Base-by-base conservation (phyloP, 148 eudicot genomes). In the Vaccinium darrowii region DNA sequence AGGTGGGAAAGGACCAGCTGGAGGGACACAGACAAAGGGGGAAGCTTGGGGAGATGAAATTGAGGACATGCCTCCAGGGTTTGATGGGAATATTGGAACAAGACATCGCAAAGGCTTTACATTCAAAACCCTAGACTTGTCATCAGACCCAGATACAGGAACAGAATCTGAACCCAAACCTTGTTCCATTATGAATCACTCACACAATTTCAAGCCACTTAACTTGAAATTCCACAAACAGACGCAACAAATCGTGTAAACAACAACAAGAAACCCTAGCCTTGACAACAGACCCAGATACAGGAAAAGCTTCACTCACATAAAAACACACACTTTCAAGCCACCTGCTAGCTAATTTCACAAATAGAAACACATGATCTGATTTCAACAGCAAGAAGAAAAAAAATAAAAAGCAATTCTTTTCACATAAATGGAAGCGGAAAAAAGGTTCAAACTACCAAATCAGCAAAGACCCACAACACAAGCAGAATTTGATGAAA, bases 1-100 rank as follows among this genome's bases (percentile, higher is more conserved):
- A 15, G 93, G 83, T 4, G 93, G 93, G 49, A 90, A 91, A 25
- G 92, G 92, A 54, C 93, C 93, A 27, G 84, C 75, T 56, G 92
- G 93, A 52, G 93, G 87, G 53, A 89, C 85, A 84, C 90, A 91
- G 6, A 81, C 81, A 80, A 89, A 91, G 8, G 92, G 89, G 30
- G 90, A 56, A 18, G 85, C 82, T 62, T 87, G 88, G 9, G 91
- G 88, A 47, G 87, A 75, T 21, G 87, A 71, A 76, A 82, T 63
- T 11, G 88, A 72, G 27, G 90, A 76, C 54, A 74, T 23, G 56
- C 88, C 39, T 33, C 87, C 43, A 36, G 86, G 76, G 52, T 84
- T 76, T 36, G 87, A 78, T 60, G 90, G 87, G 69, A 91, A 89
- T 36, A 91, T 83, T 7, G 93, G 93, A 79, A 73, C 89, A 69